Evolutionary conservation across 495 filamentous ascomycete species (phyloP), one percentile per base, ranked within the genome.

Genomic region (Aspergillus saccharolyticus): DNA sequence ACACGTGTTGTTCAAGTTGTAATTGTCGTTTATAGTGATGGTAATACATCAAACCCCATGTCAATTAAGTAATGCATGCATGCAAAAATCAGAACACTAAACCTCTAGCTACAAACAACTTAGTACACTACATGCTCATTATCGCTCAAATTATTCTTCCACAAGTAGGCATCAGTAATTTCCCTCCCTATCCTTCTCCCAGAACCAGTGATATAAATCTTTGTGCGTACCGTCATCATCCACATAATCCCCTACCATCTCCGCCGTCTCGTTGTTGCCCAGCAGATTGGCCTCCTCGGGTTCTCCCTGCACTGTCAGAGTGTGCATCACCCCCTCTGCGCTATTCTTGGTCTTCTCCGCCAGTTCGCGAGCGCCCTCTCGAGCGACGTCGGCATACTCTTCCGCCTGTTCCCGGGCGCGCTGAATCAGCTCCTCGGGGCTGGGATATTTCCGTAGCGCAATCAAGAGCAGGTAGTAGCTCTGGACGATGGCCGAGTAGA

Each of bases 401-500:
- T 77, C 74, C 1, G 70, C 70, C 48, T 74, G 78, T 51, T 74
- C 73, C 7, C 71, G 74, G 14, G 74, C 76, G 22, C 70, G 68
- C 28, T 69, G 63, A 10, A 79, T 67, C 8, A 80, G 63, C 53
- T 74, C 71, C 12, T 80, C 72, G 0, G 78, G 70, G 3, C 66
- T 72, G 0, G 79, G 77, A 55, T 78, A 78, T n/a, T 64, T 68
- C 28, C 70, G 67, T 1, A 72, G 54, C 4, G 72, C 43, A 30
- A 77, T 63, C 1, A 78, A 66, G 0, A 79, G 60, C 20, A 71
- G 46, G 42, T 79, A 87, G 67, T 93, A 95, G 15, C 84, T 63
- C 57, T 80, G 82, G 20, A 96, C 78, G 56, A 96, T 83, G 17
- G 84, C 61, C n/a, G 79, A 71, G 60, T 96, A 91, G n/a, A 91